Conservation (phyloP, 495 filamentous ascomycete genomes). For the Cercophora scortea region DNA sequence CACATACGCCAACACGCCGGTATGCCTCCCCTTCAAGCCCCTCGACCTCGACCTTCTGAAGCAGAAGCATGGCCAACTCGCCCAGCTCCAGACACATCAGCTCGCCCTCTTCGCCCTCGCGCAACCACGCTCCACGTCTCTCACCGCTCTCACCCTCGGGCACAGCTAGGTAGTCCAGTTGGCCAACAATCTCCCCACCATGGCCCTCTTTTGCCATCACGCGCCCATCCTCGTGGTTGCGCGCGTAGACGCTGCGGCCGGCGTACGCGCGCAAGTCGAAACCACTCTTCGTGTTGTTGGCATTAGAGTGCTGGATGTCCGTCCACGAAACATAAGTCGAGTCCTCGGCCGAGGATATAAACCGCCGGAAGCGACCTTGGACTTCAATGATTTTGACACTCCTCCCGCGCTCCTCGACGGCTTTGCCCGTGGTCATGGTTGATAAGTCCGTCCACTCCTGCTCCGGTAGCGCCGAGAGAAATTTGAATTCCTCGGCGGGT, state of each 20-base stretch:
- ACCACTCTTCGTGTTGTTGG: constrained; percentile 2
- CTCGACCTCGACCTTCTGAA: constrained; percentile 2
- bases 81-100: constrained; percentile 23
- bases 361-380: constrained; percentile 18
- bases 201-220: constrained; percentile 22
- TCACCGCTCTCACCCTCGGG: not conserved
- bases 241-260: constrained; percentile 12
- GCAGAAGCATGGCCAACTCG: constrained; percentile 24
- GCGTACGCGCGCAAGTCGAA: constrained; percentile 18
- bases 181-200: constrained; percentile 21
- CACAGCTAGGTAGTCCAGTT: constrained; percentile 19
- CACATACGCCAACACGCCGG: constrained; percentile 17
- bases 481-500: constrained; percentile 15
- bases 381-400: constrained; percentile 17
- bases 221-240: constrained; percentile 13
- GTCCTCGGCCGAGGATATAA: constrained; percentile 8
- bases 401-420: constrained; percentile 16
- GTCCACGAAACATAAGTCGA: constrained; percentile 6
- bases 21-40: constrained; percentile 4
- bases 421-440: not conserved
- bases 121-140: constrained; percentile 1
- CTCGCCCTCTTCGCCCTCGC: constrained; percentile 16
- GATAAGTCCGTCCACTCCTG: constrained; percentile 4
- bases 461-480: constrained; percentile 2
- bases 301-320: constrained; percentile 11